Percentiles rank a stretch among this genome's conserved stretches.
These are phyloP conservation scores for Peterozyma toletana DNA, from an alignment of 805 yeast genomes.

Conservation along the genomic window DNA sequence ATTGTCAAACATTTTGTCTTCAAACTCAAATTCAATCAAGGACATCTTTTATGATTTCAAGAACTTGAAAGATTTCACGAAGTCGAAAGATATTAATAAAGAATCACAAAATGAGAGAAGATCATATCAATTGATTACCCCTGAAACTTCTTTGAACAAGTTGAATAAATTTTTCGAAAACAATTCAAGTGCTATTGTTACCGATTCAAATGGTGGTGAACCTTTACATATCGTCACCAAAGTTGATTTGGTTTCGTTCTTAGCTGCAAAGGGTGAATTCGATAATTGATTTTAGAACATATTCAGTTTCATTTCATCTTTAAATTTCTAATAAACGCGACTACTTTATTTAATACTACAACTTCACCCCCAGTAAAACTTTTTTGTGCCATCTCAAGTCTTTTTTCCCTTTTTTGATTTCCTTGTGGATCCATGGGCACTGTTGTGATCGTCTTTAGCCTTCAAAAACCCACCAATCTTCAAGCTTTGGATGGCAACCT, in stretches of 20 bases:
- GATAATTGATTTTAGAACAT: background rate
- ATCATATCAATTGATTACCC: constrained; percentile 58
- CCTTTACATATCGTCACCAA: constrained; percentile 84
- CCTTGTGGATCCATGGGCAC: no score
- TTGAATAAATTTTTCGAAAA: constrained; percentile 78
- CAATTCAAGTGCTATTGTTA: constrained; percentile 77
- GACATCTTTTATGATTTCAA: constrained; percentile 69
- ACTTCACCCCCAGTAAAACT: no score
- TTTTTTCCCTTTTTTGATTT: no score
- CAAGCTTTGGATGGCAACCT: constrained; percentile 46
- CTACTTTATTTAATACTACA: no score
- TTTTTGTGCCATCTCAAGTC: no score
- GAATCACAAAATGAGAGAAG: constrained; percentile 51
- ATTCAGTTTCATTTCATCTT: no score
- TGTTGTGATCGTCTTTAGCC: no score
- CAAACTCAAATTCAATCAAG: constrained; percentile 51
- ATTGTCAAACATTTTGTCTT: constrained; percentile 52
- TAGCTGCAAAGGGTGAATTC: constrained; percentile 21
- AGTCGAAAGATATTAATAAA: constrained; percentile 55
- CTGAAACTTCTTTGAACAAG: constrained; percentile 56
- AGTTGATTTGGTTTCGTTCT: constrained; percentile 66
- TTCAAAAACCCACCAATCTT: constrained; percentile 24
- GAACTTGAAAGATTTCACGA: constrained; percentile 58
- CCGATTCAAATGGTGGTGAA: constrained; percentile 56
- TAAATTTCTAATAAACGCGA: no score